Conservation (phyloP, 2,329 filamentous ascomycete genomes). For the Cordyceps cicadae region DNA sequence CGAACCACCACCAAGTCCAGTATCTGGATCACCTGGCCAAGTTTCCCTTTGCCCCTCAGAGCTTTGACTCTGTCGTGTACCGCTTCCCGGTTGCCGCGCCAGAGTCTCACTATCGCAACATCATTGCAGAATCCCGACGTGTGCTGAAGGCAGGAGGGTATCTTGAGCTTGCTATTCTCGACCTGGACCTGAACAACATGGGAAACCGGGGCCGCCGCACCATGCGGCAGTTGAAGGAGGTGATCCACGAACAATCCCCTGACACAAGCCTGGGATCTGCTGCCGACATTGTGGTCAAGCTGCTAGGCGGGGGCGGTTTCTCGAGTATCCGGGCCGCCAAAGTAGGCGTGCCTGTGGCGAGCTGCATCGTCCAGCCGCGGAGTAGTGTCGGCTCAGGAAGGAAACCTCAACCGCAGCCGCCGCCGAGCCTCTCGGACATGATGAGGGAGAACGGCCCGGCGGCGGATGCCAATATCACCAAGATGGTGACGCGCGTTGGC, state of each 20-base stretch:
- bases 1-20: conserved; percentile 69
- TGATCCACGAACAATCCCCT: conserved; percentile 52
- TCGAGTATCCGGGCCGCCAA: conserved; percentile 65
- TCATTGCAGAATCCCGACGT: conserved; percentile 66
- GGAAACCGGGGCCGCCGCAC: conserved; percentile 61
- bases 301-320: conserved; percentile 63
- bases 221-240: conserved; percentile 63
- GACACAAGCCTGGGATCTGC: conserved; percentile 53
- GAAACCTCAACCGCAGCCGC: conserved; percentile 29
- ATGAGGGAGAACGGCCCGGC: conserved; percentile 61
- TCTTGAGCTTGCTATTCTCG: conserved; percentile 70
- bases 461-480: conserved; percentile 79
- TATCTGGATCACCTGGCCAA: conserved; percentile 54
- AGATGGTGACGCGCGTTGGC: conserved; percentile 84
- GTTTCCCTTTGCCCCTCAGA: conserved; percentile 68
- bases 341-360: conserved; percentile 67
- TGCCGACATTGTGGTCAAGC: conserved; percentile 53
- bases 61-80: conserved; percentile 68
- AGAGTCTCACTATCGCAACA: conserved; percentile 59
- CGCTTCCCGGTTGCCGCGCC: conserved; percentile 66
- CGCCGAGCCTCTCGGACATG: conserved; percentile 59
- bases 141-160: conserved; percentile 71
- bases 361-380: conserved; percentile 30
- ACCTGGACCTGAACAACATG: conserved; percentile 77
- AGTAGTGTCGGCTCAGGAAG: conserved; percentile 12